Evolutionary conservation across 805 yeast species (phyloP).

Genomic region (Tetrapisispora iriomotensis): DNA sequence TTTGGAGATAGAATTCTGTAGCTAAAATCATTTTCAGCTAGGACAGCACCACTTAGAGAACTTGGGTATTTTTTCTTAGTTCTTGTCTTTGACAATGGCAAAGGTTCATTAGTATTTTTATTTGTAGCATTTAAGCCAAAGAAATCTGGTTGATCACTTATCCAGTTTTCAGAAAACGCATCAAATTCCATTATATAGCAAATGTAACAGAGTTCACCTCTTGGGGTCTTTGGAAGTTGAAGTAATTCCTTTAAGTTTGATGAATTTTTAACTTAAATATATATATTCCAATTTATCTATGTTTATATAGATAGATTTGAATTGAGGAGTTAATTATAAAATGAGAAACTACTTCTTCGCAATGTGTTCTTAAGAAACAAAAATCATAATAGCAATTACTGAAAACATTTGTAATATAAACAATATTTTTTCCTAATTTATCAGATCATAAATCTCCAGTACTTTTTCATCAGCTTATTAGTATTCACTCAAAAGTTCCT

Average conservation of each 20-base stretch:
- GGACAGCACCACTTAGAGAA: not conserved
- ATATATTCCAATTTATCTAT: no score
- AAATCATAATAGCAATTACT: not conserved
- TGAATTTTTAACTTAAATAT: no score
- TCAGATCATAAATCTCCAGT: no score
- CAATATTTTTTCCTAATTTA: no score
- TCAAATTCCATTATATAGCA: not conserved
- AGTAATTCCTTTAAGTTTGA: not conserved
- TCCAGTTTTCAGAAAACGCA: not conserved
- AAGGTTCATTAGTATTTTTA: not conserved
- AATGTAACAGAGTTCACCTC: not conserved
- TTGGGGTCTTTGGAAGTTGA: not conserved
- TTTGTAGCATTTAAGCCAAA: not conserved
- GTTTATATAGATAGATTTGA: no score
- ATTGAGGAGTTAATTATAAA: no score
- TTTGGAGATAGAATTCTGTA: not conserved
- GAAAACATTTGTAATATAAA: not conserved
- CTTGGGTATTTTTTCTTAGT: constrained; percentile 3
- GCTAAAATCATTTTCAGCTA: not conserved
- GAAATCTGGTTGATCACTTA: not conserved
- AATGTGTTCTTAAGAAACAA: not conserved
- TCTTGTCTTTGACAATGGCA: not conserved
- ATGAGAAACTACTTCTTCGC: not conserved
- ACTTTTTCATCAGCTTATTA: no score
- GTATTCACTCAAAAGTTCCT: no score